Percentiles rank a stretch among this genome's conserved stretches.
Conservation (phyloP, 108 stramenopile genomes). For the Mediolabrus comicus region DNA sequence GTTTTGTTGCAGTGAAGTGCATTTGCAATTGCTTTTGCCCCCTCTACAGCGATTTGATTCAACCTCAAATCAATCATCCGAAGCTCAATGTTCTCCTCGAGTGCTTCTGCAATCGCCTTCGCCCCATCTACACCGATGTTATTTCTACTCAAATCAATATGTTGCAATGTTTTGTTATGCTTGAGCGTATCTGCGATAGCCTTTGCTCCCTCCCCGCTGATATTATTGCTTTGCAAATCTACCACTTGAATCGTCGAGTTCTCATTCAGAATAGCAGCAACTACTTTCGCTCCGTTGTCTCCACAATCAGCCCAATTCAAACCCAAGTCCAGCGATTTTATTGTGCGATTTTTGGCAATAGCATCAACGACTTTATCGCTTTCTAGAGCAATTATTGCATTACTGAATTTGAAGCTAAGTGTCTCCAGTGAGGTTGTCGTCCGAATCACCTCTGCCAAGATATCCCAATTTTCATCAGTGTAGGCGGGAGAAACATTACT, state of each 20-base stretch:
- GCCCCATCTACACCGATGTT: background rate
- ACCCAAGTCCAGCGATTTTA: too few relatives aligned
- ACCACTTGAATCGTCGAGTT: background rate
- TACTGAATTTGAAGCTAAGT: background rate
- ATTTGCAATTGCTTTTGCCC: background rate
- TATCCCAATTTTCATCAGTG: background rate
- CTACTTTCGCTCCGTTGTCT: too few relatives aligned
- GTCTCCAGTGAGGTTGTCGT: background rate
- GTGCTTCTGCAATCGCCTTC: background rate
- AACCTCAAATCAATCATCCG: background rate
- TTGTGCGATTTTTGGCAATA: too few relatives aligned
- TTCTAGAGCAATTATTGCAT: too few relatives aligned
- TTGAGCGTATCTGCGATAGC: background rate
- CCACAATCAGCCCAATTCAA: too few relatives aligned
- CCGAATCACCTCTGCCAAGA: background rate
- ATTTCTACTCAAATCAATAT: background rate
- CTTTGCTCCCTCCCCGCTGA: conserved; percentile 24
- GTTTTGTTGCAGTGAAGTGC: too few relatives aligned
- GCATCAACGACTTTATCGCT: too few relatives aligned
- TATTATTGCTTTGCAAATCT: conserved; percentile 13
- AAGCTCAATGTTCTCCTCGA: background rate
- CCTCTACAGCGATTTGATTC: background rate
- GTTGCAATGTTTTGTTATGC: background rate
- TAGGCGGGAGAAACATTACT: too few relatives aligned
- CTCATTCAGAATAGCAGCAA: background rate